Percentiles rank a stretch among this genome's conserved stretches.
Evolutionary conservation across 345 rosid species (phyloP).

Genomic region (Bretschneidera sinensis): DNA sequence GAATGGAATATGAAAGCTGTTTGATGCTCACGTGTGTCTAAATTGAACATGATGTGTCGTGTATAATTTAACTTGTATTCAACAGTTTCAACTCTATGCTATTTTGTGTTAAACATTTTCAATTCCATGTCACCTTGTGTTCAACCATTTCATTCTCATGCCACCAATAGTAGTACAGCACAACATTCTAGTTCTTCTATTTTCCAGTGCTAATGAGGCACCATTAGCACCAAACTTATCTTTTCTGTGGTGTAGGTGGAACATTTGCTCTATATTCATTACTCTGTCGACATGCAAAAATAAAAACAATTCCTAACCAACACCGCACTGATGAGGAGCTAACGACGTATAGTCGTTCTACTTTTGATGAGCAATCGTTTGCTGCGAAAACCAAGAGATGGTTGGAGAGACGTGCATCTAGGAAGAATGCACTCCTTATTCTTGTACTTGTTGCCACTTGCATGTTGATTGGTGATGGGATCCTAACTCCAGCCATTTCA

Average conservation of each 20-base stretch:
- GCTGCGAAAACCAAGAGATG: constrained; percentile 85
- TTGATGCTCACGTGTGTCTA: no score
- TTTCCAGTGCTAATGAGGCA: no score
- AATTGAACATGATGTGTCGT: background rate
- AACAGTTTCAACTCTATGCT: background rate
- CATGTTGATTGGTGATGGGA: constrained; percentile 96
- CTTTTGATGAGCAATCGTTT: constrained; percentile 67
- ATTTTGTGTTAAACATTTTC: background rate
- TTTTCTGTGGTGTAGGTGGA: constrained; percentile 60
- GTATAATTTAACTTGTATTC: background rate
- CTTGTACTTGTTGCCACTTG: constrained; percentile 87
- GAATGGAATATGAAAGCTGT: background rate
- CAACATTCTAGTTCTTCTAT: no score
- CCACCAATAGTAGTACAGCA: no score
- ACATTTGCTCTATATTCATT: constrained; percentile 90
- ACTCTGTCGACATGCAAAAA: constrained; percentile 93
- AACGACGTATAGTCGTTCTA: constrained; percentile 83
- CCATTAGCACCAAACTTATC: constrained; percentile 2
- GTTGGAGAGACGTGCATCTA: constrained; percentile 56
- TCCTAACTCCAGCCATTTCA: constrained; percentile 96
- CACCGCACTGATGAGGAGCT: constrained; percentile 88
- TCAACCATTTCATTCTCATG: no score
- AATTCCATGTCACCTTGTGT: background rate
- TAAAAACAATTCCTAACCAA: constrained; percentile 87
- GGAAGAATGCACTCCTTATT: constrained; percentile 63